These are phyloP conservation scores for Irpex rosettiformis DNA, from an alignment of 1,284 basidiomycete genomes.

Conservation along the genomic window DNA sequence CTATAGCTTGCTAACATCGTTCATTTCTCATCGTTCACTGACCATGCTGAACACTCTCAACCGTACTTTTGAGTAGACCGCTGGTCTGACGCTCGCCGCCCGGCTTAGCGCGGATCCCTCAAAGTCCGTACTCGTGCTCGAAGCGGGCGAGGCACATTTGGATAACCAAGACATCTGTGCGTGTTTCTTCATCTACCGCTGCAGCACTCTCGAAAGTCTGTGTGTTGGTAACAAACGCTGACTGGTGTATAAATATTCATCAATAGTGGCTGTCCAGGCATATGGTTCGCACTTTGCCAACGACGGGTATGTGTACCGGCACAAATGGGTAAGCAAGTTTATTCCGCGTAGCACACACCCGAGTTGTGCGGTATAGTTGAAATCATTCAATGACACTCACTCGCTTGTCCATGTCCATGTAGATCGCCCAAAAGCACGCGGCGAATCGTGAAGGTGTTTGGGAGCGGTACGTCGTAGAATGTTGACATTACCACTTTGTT, in stretches of 20 bases:
- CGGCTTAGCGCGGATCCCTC: slow-evolving; percentile 24
- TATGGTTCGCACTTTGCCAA: slow-evolving; percentile 29
- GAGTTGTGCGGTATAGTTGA: too few species aligned
- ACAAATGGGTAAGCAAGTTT: slow-evolving; percentile 23
- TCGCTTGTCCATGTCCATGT: background rate
- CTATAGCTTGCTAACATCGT: background rate
- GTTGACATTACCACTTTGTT: background rate
- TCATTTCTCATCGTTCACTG: too few species aligned
- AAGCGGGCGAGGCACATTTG: slow-evolving; percentile 34
- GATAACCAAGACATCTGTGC: slow-evolving; percentile 29
- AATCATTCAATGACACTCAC: background rate
- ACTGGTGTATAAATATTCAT: background rate
- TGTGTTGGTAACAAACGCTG: background rate
- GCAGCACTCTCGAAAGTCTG: background rate
- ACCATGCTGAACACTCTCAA: background rate
- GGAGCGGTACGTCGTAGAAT: slow-evolving; percentile 3
- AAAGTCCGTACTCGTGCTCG: slow-evolving; percentile 34
- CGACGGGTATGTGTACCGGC: slow-evolving; percentile 25
- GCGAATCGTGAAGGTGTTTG: slow-evolving; percentile 6
- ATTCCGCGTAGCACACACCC: too few species aligned
- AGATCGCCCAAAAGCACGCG: slow-evolving; percentile 12
- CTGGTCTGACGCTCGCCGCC: slow-evolving; percentile 24
- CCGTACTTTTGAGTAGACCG: slow-evolving; percentile 7
- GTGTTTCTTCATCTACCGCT: slow-evolving; percentile 6
- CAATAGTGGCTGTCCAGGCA: slow-evolving; percentile 2